Evolutionary conservation across 1,284 basidiomycete species (phyloP).

Genomic region (Ceratobasidium sp.): DNA sequence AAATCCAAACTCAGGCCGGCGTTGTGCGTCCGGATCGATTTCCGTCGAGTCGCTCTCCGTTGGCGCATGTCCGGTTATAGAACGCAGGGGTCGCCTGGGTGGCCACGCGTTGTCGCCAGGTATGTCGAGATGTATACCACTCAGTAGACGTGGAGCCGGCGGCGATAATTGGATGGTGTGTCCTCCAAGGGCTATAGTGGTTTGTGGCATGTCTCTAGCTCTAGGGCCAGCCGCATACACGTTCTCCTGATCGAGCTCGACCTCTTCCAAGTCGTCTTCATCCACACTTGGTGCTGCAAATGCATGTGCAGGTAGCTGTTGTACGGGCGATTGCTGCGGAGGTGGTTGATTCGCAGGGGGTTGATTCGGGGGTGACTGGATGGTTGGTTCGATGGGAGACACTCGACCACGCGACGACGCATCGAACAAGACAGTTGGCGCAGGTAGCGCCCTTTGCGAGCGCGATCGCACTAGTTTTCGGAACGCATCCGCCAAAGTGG

Average conservation of each 20-base stretch:
- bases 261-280: neutral
- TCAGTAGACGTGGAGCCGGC: conserved; percentile 11
- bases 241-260: conserved; percentile 9
- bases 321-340: neutral
- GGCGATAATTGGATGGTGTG: conserved; percentile 24
- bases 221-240: neutral
- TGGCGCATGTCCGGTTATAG: neutral
- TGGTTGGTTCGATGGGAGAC: neutral
- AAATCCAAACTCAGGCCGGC: conserved; percentile 25
- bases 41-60: conserved; percentile 23
- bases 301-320: neutral
- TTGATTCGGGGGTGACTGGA: neutral
- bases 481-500: conserved; percentile 31
- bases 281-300: neutral
- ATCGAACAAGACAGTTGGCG: neutral
- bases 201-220: conserved; percentile 10
- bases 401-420: neutral
- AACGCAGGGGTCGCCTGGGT: conserved; percentile 11
- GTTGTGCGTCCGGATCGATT: conserved; percentile 36
- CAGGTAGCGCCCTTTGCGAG: neutral
- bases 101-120: conserved; percentile 29
- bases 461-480: neutral
- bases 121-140: conserved; percentile 19
- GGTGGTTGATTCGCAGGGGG: neutral
- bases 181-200: conserved; percentile 19